Percentiles rank a stretch among this genome's conserved stretches.
Evolutionary conservation across 257 asterid genomes (phyloP).

Genomic region (Salvia splendens): DNA sequence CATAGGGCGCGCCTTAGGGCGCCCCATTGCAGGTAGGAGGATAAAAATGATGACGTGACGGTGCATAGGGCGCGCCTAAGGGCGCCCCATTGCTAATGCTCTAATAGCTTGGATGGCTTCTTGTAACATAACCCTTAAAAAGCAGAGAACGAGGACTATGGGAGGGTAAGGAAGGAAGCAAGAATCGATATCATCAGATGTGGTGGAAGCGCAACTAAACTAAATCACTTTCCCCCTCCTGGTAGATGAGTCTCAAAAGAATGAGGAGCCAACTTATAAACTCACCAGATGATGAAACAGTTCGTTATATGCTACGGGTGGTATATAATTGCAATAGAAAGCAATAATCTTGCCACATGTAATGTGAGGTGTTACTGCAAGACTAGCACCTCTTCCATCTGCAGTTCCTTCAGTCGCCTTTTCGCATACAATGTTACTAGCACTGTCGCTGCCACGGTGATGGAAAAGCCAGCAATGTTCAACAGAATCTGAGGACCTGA

Average conservation of each 20-base stretch:
- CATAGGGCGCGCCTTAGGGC: too few relatives aligned
- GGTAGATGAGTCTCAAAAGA: conserved; percentile 18
- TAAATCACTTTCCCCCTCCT: conserved; percentile 2
- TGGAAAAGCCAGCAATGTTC: conserved; percentile 58
- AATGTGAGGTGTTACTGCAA: conserved; percentile 40
- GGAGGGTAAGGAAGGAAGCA: neutral
- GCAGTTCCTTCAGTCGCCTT: conserved; percentile 61
- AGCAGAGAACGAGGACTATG: neutral
- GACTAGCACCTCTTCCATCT: conserved; percentile 55
- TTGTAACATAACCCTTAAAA: neutral
- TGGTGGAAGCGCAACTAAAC: neutral
- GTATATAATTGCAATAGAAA: neutral
- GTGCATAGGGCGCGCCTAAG: too few relatives aligned
- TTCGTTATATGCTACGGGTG: neutral
- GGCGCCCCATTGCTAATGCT: too few relatives aligned
- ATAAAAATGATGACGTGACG: too few relatives aligned
- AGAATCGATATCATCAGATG: neutral
- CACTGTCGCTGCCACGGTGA: conserved; percentile 54
- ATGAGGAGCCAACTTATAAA: neutral
- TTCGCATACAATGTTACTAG: conserved; percentile 65
- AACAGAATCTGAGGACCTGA: conserved; percentile 58
- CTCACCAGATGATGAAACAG: neutral
- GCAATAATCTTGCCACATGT: neutral
- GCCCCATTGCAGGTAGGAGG: too few relatives aligned
- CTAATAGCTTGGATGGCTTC: neutral